phyloP scores from a whole-genome alignment of 2,329 filamentous ascomycete species.

The Apiospora hydei region DNA sequence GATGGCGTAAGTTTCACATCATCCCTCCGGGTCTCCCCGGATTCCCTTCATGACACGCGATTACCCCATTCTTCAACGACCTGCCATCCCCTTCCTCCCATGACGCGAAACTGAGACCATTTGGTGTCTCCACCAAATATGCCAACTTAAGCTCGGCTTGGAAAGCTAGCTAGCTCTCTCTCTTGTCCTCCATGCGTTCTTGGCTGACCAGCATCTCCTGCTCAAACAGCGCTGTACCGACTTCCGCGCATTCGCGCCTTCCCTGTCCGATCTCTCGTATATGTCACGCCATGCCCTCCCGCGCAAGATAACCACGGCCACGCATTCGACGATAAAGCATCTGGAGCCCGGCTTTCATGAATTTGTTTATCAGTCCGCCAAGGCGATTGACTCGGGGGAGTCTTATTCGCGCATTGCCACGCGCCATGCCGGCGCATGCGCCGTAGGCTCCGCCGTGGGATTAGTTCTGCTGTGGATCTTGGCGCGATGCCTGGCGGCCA shows the following conservation, averaged over 20 bases:
- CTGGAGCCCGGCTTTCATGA: conserved; percentile 23
- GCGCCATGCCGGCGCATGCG: conserved; percentile 17
- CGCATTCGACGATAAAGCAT: conserved; percentile 15
- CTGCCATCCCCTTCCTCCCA: conserved; percentile 8
- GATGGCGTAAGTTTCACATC: conserved; percentile 24
- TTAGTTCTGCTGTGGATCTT: conserved; percentile 17
- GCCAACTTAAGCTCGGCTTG: background rate
- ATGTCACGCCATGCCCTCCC: conserved; percentile 23
- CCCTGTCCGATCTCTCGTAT: conserved; percentile 23
- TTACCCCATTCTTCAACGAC: background rate
- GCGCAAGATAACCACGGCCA: conserved; percentile 14
- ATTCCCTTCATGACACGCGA: background rate
- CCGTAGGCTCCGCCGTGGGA: background rate
- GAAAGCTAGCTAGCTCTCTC: background rate
- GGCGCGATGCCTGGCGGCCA: conserved; percentile 18
- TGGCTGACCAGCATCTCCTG: background rate
- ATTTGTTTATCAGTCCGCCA: conserved; percentile 21
- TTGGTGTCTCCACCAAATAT: conserved; percentile 6
- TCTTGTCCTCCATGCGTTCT: background rate
- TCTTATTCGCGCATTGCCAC: conserved; percentile 19
- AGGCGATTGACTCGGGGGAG: conserved; percentile 22
- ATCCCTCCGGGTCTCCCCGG: background rate
- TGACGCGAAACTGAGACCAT: conserved; percentile 15
- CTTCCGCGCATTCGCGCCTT: conserved; percentile 20
- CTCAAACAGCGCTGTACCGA: conserved; percentile 17